Percentiles rank a stretch among this genome's conserved stretches.
phyloP scores from a whole-genome alignment of 306 rosid species.

The Cucumis hystrix region DNA sequence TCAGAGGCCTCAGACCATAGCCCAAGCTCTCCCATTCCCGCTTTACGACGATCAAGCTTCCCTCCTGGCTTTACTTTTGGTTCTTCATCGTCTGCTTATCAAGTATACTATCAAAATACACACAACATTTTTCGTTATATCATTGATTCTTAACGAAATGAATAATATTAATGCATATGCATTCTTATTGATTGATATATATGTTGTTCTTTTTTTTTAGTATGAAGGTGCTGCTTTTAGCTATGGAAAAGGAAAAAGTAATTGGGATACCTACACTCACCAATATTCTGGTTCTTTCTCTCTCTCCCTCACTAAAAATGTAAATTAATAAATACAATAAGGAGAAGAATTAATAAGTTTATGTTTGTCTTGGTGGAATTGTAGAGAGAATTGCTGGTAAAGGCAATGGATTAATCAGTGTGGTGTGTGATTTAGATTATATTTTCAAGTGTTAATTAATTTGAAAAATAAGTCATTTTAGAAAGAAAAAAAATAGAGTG shows the following conservation, averaged over 20 bases:
- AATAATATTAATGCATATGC: too few species aligned
- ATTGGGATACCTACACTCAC: slow-evolving; percentile 28
- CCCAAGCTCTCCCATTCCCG: not conserved
- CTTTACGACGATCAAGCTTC: not conserved
- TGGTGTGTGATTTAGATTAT: too few species aligned
- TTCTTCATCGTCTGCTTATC: slow-evolving; percentile 17
- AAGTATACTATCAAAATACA: not conserved
- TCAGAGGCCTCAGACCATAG: not conserved
- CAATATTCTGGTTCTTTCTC: slow-evolving; percentile 13
- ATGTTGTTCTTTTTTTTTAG: not conserved
- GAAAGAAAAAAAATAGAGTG: too few species aligned
- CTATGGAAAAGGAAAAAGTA: not conserved
- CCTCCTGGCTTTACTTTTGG: slow-evolving; percentile 14
- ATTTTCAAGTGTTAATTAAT: too few species aligned
- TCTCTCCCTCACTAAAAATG: not conserved
- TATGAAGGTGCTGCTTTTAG: slow-evolving; percentile 25
- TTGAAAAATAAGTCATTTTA: too few species aligned
- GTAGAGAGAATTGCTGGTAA: not conserved
- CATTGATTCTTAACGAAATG: too few species aligned
- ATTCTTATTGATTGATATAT: too few species aligned
- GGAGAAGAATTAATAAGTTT: too few species aligned
- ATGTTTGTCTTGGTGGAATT: not conserved
- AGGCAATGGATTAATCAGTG: too few species aligned
- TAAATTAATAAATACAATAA: too few species aligned
- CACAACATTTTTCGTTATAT: too few species aligned